A percentile compares a stretch with the other conserved stretches of the same genome.
These are phyloP conservation scores for Ligustrum vulgare DNA, from an alignment of 257 asterid species.

Conservation along the genomic window DNA sequence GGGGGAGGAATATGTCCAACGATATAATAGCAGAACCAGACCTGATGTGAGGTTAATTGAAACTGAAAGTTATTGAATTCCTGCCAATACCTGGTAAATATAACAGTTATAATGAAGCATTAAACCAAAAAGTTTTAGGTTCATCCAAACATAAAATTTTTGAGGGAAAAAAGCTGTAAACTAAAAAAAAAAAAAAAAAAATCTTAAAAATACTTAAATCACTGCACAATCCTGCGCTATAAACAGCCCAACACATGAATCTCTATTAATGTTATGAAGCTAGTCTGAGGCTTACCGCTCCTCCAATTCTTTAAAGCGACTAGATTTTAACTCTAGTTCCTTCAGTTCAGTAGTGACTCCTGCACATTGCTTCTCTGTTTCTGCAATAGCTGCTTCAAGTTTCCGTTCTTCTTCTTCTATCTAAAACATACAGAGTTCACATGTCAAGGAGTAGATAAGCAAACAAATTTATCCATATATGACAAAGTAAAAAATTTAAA, in stretches of 20 bases:
- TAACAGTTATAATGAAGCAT: slow-evolving; percentile 5
- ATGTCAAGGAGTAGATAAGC: background rate
- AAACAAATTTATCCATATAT: slow-evolving; percentile 20
- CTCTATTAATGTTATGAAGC: slow-evolving; percentile 7
- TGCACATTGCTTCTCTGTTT: slow-evolving; percentile 88
- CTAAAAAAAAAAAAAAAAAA: background rate
- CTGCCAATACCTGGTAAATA: slow-evolving; percentile 78
- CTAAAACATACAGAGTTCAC: slow-evolving; percentile 28
- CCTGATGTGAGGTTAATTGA: slow-evolving; percentile 93
- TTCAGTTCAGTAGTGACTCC: slow-evolving; percentile 80
- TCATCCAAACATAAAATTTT: background rate
- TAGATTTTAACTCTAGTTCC: slow-evolving; percentile 81
- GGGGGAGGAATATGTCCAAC: background rate
- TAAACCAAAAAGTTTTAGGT: background rate
- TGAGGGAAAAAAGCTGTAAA: slow-evolving; percentile 7
- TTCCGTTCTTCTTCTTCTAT: slow-evolving; percentile 95
- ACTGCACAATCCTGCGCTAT: slow-evolving; percentile 14
- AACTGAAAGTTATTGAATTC: slow-evolving; percentile 92
- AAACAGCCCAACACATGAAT: slow-evolving; percentile 17
- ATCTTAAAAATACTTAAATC: slow-evolving; percentile 5
- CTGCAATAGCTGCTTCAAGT: slow-evolving; percentile 94
- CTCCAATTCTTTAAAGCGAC: slow-evolving; percentile 94
- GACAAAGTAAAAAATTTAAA: slow-evolving; percentile 19
- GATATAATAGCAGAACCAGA: slow-evolving; percentile 28
- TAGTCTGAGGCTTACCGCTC: slow-evolving; percentile 62